A percentile compares a stretch with the other conserved stretches of the same genome.
Conservation (phyloP, 352 stramenopile genomes). For the Phytophthora ohioensis region DNA sequence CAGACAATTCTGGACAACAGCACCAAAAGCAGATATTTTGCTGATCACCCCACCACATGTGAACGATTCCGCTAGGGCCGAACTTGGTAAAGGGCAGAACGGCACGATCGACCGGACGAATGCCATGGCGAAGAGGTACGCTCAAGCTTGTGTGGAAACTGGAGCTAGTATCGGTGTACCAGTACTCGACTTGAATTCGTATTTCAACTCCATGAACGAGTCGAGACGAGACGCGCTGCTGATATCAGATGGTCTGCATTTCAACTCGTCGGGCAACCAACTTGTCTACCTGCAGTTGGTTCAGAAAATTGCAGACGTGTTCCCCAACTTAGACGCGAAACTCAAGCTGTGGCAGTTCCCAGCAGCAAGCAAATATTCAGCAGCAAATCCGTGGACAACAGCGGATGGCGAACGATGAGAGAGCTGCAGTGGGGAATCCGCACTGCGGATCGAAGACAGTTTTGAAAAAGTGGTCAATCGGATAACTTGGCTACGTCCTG, state of each 20-base stretch:
- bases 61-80: slow-evolving; percentile 19
- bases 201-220: slow-evolving; percentile 51
- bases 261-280: slow-evolving; percentile 46
- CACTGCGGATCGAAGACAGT: too few species aligned
- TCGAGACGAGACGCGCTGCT: slow-evolving; percentile 43
- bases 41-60: slow-evolving; percentile 46
- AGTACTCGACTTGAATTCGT: slow-evolving; percentile 53
- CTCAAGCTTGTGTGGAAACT: slow-evolving; percentile 45
- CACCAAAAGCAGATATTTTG: slow-evolving; percentile 41
- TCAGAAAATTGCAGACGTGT: slow-evolving; percentile 30
- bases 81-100: slow-evolving; percentile 24
- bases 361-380: slow-evolving; percentile 10
- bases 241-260: slow-evolving; percentile 55
- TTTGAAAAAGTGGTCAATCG: too few species aligned
- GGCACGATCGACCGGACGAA: slow-evolving; percentile 27
- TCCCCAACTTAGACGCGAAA: slow-evolving; percentile 15
- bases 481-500: too few species aligned
- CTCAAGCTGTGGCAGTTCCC: slow-evolving; percentile 22
- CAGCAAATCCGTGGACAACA: slow-evolving; percentile 11
- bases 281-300: slow-evolving; percentile 42
- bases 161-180: slow-evolving; percentile 28
- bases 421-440: background rate
- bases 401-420: slow-evolving; percentile 12
- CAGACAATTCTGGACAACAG: slow-evolving; percentile 2
- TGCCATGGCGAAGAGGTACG: slow-evolving; percentile 37